Conservation (phyloP, 2,329 filamentous ascomycete genomes). For the Colletotrichum sp. region DNA sequence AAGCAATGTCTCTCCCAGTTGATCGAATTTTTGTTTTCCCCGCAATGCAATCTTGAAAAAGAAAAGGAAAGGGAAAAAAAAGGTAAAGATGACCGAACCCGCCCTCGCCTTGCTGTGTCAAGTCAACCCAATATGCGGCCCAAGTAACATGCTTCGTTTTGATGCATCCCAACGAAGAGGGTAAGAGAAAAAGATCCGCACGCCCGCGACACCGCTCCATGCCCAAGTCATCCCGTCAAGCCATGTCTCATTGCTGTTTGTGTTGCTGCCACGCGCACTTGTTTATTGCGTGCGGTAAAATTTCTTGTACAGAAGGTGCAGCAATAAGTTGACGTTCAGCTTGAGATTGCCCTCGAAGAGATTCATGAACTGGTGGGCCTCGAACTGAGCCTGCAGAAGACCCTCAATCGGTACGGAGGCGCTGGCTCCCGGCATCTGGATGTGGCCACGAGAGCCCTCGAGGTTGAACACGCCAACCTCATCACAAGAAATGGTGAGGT, state of each 20-base stretch:
- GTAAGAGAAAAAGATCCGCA: slow-evolving; percentile 4
- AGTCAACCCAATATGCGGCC: slow-evolving; percentile 11
- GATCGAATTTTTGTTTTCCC: slow-evolving; percentile 4
- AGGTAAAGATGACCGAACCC: background rate
- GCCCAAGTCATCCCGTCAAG: slow-evolving; percentile 10
- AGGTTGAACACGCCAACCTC: slow-evolving; percentile 93
- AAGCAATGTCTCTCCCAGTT: slow-evolving; percentile 3
- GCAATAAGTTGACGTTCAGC: slow-evolving; percentile 93
- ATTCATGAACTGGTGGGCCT: slow-evolving; percentile 95
- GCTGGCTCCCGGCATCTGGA: slow-evolving; percentile 94
- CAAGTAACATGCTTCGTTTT: slow-evolving; percentile 9
- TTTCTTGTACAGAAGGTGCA: slow-evolving; percentile 98
- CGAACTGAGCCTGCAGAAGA: slow-evolving; percentile 93
- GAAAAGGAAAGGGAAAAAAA: background rate
- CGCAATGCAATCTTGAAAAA: slow-evolving; percentile 10
- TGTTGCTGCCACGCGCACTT: background rate
- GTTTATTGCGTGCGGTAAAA: slow-evolving; percentile 79
- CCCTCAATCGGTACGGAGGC: slow-evolving; percentile 91
- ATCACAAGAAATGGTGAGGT: slow-evolving; percentile 93
- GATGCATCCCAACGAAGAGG: background rate
- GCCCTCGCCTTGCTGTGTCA: slow-evolving; percentile 14
- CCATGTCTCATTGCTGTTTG: slow-evolving; percentile 8
- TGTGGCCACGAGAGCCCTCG: slow-evolving; percentile 88
- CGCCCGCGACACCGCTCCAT: slow-evolving; percentile 3
- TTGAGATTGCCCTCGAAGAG: slow-evolving; percentile 85